phyloP scores from a whole-genome alignment of 75 land plant species.

The Isoetes taiwanensis region DNA sequence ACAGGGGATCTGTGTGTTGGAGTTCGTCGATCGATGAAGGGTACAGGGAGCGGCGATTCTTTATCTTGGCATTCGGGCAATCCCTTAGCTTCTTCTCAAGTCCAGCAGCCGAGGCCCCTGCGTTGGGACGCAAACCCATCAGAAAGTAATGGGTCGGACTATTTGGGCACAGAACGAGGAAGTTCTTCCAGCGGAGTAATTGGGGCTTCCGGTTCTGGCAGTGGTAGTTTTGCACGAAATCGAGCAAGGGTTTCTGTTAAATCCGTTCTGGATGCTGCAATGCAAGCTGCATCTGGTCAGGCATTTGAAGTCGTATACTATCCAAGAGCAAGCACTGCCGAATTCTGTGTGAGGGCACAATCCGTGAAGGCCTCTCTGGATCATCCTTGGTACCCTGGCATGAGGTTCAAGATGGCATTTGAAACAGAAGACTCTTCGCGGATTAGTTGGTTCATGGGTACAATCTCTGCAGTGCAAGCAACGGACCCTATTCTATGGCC shows the following conservation, averaged over 20 bases:
- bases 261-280: background rate
- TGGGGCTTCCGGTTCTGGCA: background rate
- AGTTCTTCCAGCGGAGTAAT: background rate
- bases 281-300: background rate
- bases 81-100: slow-evolving; percentile 4
- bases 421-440: slow-evolving; percentile 1
- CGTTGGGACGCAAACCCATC: slow-evolving; percentile 23
- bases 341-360: slow-evolving; percentile 2
- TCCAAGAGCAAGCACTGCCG: slow-evolving; percentile 1
- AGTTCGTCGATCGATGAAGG: slow-evolving; percentile 4
- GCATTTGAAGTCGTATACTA: slow-evolving; percentile 4
- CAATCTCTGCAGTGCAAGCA: background rate
- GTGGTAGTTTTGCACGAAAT: background rate
- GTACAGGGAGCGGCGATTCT: background rate
- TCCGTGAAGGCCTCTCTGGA: background rate
- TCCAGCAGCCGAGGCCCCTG: slow-evolving; percentile 10
- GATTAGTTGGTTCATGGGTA: slow-evolving; percentile 6
- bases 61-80: background rate
- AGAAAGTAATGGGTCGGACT: too few species aligned
- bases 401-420: slow-evolving; percentile 8
- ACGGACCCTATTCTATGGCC: slow-evolving; percentile 2
- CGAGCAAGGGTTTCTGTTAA: background rate
- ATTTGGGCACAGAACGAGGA: too few species aligned
- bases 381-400: slow-evolving; percentile 1
- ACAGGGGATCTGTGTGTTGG: slow-evolving; percentile 3